These are phyloP conservation scores for Myriosclerotinia duriaeana DNA, from an alignment of 2,329 filamentous ascomycete species.

Conservation along the genomic window DNA sequence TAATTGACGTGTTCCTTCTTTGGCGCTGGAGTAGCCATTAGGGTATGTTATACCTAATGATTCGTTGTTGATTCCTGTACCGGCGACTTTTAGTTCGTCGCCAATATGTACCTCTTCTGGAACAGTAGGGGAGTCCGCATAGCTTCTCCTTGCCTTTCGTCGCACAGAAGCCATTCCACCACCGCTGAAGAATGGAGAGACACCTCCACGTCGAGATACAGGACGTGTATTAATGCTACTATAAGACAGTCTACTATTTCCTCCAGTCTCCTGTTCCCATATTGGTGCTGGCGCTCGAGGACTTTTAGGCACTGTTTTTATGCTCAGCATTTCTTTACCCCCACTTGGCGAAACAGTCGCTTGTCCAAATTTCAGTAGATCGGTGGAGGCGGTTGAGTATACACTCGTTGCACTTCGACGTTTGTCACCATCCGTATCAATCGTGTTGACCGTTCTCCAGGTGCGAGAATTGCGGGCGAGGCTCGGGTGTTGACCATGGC, in stretches of 20 bases:
- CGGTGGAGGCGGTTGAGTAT: constrained; percentile 15
- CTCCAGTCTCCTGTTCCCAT: constrained; percentile 19
- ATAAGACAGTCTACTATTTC: constrained; percentile 13
- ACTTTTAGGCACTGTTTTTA: constrained; percentile 25
- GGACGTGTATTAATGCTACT: constrained; percentile 30
- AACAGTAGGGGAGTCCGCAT: constrained; percentile 36
- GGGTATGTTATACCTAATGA: constrained; percentile 32
- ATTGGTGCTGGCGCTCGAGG: constrained; percentile 23
- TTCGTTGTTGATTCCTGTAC: constrained; percentile 26
- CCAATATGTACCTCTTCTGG: constrained; percentile 31
- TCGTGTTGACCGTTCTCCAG: constrained; percentile 32
- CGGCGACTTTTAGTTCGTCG: constrained; percentile 22
- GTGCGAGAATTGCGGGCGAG: constrained; percentile 32
- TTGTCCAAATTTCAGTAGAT: constrained; percentile 13
- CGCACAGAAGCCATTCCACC: constrained; percentile 21
- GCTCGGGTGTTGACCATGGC: constrained; percentile 31
- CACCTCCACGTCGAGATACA: constrained; percentile 33
- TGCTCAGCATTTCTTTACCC: constrained; percentile 24
- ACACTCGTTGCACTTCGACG: constrained; percentile 28
- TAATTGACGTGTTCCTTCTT: constrained; percentile 37
- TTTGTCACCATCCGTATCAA: constrained; percentile 22
- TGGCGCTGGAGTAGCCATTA: constrained; percentile 33
- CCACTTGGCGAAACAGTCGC: constrained; percentile 31
- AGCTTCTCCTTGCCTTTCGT: constrained; percentile 30
- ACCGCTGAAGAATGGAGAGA: constrained; percentile 38